Evolutionary conservation across 2,329 filamentous ascomycete genomes (phyloP).

Genomic region (Calonectria crousiana): DNA sequence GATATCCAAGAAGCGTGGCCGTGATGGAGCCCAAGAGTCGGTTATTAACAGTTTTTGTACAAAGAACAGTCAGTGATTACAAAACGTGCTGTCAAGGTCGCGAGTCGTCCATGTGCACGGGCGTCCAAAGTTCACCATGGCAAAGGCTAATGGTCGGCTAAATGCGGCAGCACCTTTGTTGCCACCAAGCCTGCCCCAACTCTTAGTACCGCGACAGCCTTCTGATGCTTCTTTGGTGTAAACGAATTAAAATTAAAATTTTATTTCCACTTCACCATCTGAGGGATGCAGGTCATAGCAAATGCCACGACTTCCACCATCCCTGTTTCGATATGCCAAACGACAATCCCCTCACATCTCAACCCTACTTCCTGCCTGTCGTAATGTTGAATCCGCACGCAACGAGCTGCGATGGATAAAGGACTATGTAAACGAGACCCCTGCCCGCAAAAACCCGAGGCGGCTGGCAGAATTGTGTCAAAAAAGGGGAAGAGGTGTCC

Average conservation of each 20-base stretch:
- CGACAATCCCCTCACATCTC: slow-evolving; percentile 68
- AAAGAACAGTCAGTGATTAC: slow-evolving; percentile 23
- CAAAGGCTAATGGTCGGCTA: slow-evolving; percentile 47
- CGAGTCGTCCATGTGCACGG: slow-evolving; percentile 24
- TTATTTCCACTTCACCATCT: slow-evolving; percentile 1
- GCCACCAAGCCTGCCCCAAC: neutral
- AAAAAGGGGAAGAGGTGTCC: slow-evolving; percentile 71
- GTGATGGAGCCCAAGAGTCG: slow-evolving; percentile 21
- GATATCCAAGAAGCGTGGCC: neutral
- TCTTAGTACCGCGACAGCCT: neutral
- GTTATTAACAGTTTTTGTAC: slow-evolving; percentile 8
- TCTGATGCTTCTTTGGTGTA: neutral
- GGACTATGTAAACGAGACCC: slow-evolving; percentile 63
- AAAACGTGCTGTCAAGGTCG: slow-evolving; percentile 26
- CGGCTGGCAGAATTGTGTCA: slow-evolving; percentile 58
- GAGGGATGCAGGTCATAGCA: slow-evolving; percentile 28
- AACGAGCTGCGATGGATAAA: slow-evolving; percentile 82
- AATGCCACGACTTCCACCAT: slow-evolving; percentile 75
- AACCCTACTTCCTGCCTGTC: slow-evolving; percentile 72
- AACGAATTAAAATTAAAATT: neutral
- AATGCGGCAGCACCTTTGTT: slow-evolving; percentile 26
- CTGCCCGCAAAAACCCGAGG: slow-evolving; percentile 22
- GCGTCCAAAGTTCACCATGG: slow-evolving; percentile 23
- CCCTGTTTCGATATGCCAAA: slow-evolving; percentile 66
- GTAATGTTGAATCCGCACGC: slow-evolving; percentile 71